A percentile compares a stretch with the other conserved stretches of the same genome.
phyloP scores from a whole-genome alignment of 257 asterid species.

The Solanum acaule region DNA sequence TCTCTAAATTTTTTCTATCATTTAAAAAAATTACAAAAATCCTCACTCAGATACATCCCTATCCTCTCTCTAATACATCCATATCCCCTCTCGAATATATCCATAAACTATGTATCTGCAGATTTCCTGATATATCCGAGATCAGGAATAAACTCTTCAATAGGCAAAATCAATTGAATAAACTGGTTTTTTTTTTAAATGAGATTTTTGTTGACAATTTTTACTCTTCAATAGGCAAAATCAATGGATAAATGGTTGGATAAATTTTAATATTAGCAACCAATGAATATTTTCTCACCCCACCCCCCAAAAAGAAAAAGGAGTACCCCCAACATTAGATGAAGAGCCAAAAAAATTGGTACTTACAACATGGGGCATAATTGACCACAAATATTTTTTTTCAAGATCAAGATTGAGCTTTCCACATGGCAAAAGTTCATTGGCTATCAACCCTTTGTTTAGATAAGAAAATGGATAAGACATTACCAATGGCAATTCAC shows the following conservation, averaged over 20 bases:
- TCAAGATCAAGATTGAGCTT: not conserved
- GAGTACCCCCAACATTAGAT: not conserved
- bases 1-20: too few species aligned
- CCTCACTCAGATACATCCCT: rapidly evolving
- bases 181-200: not conserved
- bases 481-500: not conserved
- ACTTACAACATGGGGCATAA: not conserved
- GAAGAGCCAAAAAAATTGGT: not conserved
- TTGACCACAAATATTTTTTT: not conserved
- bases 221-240: not conserved
- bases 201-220: not conserved
- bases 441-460: not conserved
- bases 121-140: too few species aligned
- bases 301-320: not conserved
- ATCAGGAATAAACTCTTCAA: not conserved
- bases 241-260: not conserved
- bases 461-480: not conserved
- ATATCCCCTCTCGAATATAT: too few species aligned
- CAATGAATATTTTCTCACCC: not conserved
- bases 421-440: not conserved
- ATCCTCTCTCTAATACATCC: too few species aligned
- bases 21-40: too few species aligned
- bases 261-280: not conserved
- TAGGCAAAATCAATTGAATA: too few species aligned
- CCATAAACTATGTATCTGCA: not conserved